Evolutionary conservation across 345 rosid species (phyloP).

Genomic region (Citrus sp.): DNA sequence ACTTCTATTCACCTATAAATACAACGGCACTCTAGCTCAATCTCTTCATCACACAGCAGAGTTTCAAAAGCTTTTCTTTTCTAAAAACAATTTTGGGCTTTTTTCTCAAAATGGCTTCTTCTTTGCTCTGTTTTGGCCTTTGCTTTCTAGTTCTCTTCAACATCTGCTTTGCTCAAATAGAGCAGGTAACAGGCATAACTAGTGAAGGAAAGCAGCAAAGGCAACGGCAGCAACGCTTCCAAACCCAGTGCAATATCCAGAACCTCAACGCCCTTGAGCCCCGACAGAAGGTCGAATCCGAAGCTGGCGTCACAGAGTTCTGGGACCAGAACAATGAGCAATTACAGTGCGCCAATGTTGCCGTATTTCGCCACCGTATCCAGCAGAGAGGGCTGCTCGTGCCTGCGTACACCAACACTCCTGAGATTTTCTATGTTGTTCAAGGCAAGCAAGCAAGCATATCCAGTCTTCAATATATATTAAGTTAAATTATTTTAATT

Average conservation of each 20-base stretch:
- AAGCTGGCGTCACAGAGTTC: conserved; percentile 42
- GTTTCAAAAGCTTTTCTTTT: background rate
- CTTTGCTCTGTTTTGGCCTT: background rate
- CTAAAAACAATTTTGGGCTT: background rate
- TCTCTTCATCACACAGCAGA: background rate
- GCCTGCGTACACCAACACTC: conserved; percentile 36
- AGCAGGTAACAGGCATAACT: background rate
- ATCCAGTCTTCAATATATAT: too few species aligned
- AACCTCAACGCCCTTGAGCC: conserved; percentile 35
- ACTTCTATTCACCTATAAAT: conserved; percentile 2
- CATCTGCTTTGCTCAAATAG: conserved; percentile 2
- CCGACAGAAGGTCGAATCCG: conserved; percentile 22
- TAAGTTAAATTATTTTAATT: too few species aligned
- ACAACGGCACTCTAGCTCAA: background rate
- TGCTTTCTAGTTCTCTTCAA: conserved; percentile 3
- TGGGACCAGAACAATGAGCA: conserved; percentile 41
- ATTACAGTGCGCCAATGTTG: conserved; percentile 44
- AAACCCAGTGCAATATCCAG: conserved; percentile 28
- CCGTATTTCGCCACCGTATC: conserved; percentile 36
- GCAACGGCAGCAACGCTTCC: conserved; percentile 5
- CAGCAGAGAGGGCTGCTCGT: conserved; percentile 31
- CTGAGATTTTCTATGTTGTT: conserved; percentile 39
- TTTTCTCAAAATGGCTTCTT: background rate
- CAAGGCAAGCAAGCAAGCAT: conserved; percentile 27
- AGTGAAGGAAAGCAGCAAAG: background rate